Conservation (phyloP, 108 stramenopile genomes). For the Fragilaria radians region DNA sequence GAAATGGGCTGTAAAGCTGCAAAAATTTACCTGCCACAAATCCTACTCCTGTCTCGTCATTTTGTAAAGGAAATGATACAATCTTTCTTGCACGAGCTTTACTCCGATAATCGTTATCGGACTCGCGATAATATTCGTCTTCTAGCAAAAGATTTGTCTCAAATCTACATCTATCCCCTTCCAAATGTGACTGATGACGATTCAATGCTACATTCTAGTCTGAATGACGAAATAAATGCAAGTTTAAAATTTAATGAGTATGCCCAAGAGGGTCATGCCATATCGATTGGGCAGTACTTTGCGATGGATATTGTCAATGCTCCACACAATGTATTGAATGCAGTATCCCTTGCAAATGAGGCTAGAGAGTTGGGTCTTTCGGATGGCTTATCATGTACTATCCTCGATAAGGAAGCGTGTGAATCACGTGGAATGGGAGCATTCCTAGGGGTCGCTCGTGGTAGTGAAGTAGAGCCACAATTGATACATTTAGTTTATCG, state of each 20-base stretch:
- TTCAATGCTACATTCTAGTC: not conserved
- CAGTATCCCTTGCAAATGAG: constrained; percentile 25
- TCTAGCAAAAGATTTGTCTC: not conserved
- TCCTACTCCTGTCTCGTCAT: not conserved
- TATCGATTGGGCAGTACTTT: constrained; percentile 6
- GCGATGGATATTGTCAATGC: constrained; percentile 56
- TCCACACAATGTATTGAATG: constrained; percentile 57
- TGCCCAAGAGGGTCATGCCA: not conserved
- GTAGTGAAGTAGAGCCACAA: constrained; percentile 42
- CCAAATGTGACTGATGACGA: not conserved
- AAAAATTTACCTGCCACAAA: not conserved
- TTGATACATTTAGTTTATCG: constrained; percentile 62
- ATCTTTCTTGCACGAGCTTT: constrained; percentile 42
- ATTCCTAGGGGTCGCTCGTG: constrained; percentile 55
- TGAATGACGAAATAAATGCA: not conserved
- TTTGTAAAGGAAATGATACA: constrained; percentile 45
- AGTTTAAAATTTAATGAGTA: not conserved
- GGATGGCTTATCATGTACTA: constrained; percentile 16
- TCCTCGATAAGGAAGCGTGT: constrained; percentile 29
- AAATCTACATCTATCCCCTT: constrained; percentile 1
- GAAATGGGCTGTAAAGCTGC: constrained; percentile 3
- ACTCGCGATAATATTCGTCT: not conserved
- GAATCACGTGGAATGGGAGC: constrained; percentile 46
- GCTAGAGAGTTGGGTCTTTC: constrained; percentile 24
- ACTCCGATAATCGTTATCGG: constrained; percentile 7